A percentile compares a stretch with the other conserved stretches of the same genome.
These are phyloP conservation scores for Phytophthora constricta DNA, from an alignment of 352 stramenopile genomes.

Conservation along the genomic window DNA sequence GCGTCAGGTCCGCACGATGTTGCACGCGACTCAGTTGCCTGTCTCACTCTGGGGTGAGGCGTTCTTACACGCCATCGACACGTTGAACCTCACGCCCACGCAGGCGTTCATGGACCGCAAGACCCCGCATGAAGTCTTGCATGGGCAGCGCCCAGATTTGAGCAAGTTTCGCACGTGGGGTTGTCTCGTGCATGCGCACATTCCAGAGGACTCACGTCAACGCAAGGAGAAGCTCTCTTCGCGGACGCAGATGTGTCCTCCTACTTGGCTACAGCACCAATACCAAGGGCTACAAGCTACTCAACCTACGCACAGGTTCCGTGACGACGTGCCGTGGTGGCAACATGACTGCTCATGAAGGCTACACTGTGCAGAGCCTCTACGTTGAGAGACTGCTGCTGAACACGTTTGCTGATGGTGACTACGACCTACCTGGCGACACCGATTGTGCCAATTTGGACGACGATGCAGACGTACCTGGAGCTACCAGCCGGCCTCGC, in stretches of 20 bases:
- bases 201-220: conserved; percentile 3
- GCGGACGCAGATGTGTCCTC: neutral
- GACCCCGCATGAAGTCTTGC: neutral
- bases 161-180: conserved; percentile 8
- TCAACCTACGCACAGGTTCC: conserved; percentile 5
- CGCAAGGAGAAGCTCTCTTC: conserved; percentile 12
- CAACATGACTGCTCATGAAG: conserved; percentile 6
- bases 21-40: neutral
- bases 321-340: neutral
- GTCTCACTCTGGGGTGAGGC: neutral
- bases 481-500: neutral
- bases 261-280: conserved; percentile 6
- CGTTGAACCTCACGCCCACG: neutral
- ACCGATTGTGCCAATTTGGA: conserved; percentile 10
- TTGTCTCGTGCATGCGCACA: conserved; percentile 6
- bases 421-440: neutral
- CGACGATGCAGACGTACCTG: conserved; percentile 9
- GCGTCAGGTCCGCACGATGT: conserved; percentile 1
- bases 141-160: neutral
- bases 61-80: neutral
- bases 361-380: conserved; percentile 3
- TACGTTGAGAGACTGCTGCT: neutral
- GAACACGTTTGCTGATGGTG: neutral
- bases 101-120: conserved; percentile 1
- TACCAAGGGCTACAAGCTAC: conserved; percentile 7